Evolutionary conservation across 805 yeast genomes (phyloP).

Genomic region (Ogataea pilisensis): DNA sequence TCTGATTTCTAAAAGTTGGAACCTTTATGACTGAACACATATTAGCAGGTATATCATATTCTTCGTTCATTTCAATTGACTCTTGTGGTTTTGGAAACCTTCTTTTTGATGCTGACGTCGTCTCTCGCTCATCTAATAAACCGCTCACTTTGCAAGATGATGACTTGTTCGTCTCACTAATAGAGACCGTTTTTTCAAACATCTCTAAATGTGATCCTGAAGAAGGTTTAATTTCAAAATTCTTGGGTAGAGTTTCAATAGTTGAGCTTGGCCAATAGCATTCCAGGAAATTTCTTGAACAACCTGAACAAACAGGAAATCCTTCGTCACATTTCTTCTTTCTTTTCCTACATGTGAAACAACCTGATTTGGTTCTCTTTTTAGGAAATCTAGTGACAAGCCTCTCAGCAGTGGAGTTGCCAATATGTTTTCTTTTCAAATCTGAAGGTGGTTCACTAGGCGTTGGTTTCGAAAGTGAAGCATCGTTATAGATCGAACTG

Average conservation of each 20-base stretch:
- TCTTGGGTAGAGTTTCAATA: conserved; percentile 25
- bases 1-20: conserved; percentile 18
- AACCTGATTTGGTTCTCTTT: conserved; percentile 32
- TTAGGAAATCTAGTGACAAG: conserved; percentile 9
- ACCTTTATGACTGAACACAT: conserved; percentile 28
- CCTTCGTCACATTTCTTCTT: conserved; percentile 36
- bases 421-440: not conserved
- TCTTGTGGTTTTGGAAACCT: not conserved
- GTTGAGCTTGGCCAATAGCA: conserved; percentile 31
- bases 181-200: not conserved
- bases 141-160: not conserved
- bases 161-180: too few relatives aligned
- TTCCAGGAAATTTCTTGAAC: conserved; percentile 30
- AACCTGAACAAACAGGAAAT: conserved; percentile 32
- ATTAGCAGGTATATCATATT: conserved; percentile 23
- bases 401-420: conserved; percentile 1
- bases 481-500: too few relatives aligned
- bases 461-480: too few relatives aligned
- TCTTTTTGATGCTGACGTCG: too few relatives aligned
- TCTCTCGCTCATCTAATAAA: too few relatives aligned
- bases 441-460: not conserved
- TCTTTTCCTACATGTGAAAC: conserved; percentile 35
- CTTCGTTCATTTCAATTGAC: conserved; percentile 10
- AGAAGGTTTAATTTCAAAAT: conserved; percentile 23
- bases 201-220: conserved; percentile 6